A percentile compares a stretch with the other conserved stretches of the same genome.
These are phyloP conservation scores for Neurospora sp. DNA, from an alignment of 2,329 filamentous ascomycete species.

Conservation along the genomic window DNA sequence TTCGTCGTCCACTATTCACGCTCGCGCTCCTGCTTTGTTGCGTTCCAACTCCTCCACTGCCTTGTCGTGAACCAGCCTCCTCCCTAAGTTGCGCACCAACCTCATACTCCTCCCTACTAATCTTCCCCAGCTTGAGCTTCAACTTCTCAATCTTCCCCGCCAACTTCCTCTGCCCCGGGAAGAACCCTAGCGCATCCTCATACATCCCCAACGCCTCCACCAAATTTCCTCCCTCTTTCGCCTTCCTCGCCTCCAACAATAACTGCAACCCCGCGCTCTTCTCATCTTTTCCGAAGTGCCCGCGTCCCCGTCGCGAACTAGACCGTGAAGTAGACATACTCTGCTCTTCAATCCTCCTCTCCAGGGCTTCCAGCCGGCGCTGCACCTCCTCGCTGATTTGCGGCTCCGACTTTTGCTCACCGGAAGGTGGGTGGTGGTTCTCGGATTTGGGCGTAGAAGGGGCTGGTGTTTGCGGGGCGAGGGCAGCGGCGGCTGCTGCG, in stretches of 20 bases:
- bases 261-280: slow-evolving; percentile 76
- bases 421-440: not conserved
- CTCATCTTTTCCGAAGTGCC: slow-evolving; percentile 47
- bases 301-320: not conserved
- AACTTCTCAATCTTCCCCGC: slow-evolving; percentile 58
- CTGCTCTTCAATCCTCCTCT: slow-evolving; percentile 69
- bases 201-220: slow-evolving; percentile 74
- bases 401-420: not conserved
- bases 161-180: slow-evolving; percentile 75
- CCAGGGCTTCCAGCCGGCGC: slow-evolving; percentile 69
- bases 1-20: slow-evolving; percentile 33
- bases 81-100: not conserved
- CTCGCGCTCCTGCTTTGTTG: slow-evolving; percentile 30
- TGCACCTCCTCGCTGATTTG: slow-evolving; percentile 70
- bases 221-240: slow-evolving; percentile 75
- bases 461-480: slow-evolving; percentile 24
- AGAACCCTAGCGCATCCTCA: slow-evolving; percentile 71
- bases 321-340: slow-evolving; percentile 22
- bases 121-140: slow-evolving; percentile 37
- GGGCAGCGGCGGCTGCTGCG: slow-evolving; percentile 40
- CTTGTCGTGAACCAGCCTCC: not conserved
- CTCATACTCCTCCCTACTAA: not conserved
- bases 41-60: slow-evolving; percentile 9
- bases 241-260: slow-evolving; percentile 83
- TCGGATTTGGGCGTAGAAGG: slow-evolving; percentile 17